phyloP scores from a whole-genome alignment of 2,329 filamentous ascomycete genomes.

The Uncinocarpus reesii region DNA sequence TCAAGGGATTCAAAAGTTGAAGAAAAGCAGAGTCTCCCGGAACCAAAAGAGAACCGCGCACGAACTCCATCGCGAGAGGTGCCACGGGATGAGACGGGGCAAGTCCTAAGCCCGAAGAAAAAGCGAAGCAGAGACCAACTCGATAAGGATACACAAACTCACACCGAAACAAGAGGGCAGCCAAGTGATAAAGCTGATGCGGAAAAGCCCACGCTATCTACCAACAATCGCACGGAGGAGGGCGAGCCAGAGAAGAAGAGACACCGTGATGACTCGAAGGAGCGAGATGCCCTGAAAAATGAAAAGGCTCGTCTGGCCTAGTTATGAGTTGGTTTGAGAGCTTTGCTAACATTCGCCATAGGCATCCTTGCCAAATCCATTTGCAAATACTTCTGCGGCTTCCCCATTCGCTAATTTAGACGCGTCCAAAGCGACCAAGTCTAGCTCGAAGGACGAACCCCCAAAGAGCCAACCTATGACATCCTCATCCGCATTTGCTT shows the following conservation, averaged over 20 bases:
- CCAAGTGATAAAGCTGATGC: constrained; percentile 4
- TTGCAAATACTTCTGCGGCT: constrained; percentile 35
- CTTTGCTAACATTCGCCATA: constrained; percentile 13
- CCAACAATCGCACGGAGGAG: constrained; percentile 16
- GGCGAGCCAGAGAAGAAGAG: constrained; percentile 36
- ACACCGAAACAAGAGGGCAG: constrained; percentile 10
- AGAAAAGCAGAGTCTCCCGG: constrained; percentile 7
- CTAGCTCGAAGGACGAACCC: constrained; percentile 17
- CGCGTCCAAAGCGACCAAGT: constrained; percentile 22
- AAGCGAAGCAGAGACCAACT: constrained; percentile 38
- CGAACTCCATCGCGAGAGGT: constrained; percentile 16
- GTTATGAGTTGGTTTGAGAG: neutral
- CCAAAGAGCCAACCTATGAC: constrained; percentile 31
- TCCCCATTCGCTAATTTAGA: constrained; percentile 36
- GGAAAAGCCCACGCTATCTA: constrained; percentile 9
- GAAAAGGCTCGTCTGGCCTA: constrained; percentile 20
- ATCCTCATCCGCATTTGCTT: constrained; percentile 54
- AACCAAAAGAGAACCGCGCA: constrained; percentile 13
- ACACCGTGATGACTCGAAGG: constrained; percentile 35
- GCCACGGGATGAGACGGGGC: constrained; percentile 13
- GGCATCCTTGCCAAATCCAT: constrained; percentile 30
- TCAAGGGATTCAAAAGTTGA: constrained; percentile 24
- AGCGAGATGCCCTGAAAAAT: constrained; percentile 23
- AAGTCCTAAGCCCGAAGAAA: constrained; percentile 32
- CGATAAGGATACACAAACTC: constrained; percentile 26